Percentiles rank a stretch among this genome's conserved stretches.
Evolutionary conservation across 2,329 filamentous ascomycete genomes (phyloP).

Genomic region (Monilinia fructicola): DNA sequence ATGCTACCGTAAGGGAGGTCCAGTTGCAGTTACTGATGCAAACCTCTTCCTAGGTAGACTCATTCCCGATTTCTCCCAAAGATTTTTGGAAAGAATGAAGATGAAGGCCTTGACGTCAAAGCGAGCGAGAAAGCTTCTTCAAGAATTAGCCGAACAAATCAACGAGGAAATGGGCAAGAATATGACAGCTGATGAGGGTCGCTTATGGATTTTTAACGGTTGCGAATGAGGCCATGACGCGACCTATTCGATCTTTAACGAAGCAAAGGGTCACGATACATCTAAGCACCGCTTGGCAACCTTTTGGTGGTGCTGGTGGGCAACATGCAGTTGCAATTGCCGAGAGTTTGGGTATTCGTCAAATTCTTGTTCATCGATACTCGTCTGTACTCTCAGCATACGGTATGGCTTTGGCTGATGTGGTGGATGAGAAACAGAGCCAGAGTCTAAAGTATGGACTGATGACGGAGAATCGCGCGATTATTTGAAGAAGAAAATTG

Average conservation of each 20-base stretch:
- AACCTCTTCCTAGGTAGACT: constrained; percentile 83
- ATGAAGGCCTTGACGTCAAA: constrained; percentile 73
- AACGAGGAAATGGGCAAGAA: constrained; percentile 70
- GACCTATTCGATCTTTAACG: constrained; percentile 85
- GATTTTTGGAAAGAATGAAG: constrained; percentile 88
- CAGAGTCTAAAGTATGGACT: constrained; percentile 63
- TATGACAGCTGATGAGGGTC: constrained; percentile 77
- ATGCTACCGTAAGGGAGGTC: constrained; percentile 86
- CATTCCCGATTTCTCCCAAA: constrained; percentile 87
- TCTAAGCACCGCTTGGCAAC: constrained; percentile 87
- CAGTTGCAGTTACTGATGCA: constrained; percentile 86
- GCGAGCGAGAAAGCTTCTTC: constrained; percentile 74
- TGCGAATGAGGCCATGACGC: constrained; percentile 87
- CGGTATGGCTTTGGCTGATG: constrained; percentile 89
- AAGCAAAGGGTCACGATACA: constrained; percentile 89
- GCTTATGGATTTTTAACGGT: constrained; percentile 88
- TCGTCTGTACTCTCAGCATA: constrained; percentile 89
- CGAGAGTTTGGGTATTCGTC: constrained; percentile 76
- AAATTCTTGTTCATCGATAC: constrained; percentile 83
- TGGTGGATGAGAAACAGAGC: constrained; percentile 90
- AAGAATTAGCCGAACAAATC: constrained; percentile 73
- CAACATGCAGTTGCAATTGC: constrained; percentile 93
- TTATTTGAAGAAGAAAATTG: constrained; percentile 71
- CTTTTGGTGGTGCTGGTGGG: constrained; percentile 87
- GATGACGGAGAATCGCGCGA: constrained; percentile 57